Evolutionary conservation across 768 basidiomycete genomes (phyloP), one percentile per base, ranked within the genome.

Genomic region (Suillus americanus): DNA sequence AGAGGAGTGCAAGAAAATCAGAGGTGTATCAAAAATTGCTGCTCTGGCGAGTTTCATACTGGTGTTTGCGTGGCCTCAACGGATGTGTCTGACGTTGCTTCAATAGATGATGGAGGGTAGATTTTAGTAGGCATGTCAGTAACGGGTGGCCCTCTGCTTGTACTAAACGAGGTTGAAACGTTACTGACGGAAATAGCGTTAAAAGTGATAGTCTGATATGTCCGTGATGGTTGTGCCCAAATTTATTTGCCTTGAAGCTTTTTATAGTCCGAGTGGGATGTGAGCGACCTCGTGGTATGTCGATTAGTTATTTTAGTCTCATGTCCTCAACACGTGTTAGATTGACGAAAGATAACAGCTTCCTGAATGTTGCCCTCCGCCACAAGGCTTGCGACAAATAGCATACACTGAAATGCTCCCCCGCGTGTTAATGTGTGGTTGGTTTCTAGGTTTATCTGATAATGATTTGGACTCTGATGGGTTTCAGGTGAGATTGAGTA

Each of bases 1-100:
- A 35, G 80, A 80, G 45, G 89, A 91, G 71, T 92, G 90, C 71
- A 86, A 80, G 74, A 89, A 87, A 69, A 79, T 88, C 61, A 89
- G 85, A 66, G 81, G 82, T 16, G 75, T 84, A 28, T 75, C 75
- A 61, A 80, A 75, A 69, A 73, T 80, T 46, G 45, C 75, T 41
- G 69, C 77, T 16, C 77, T 83, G 78, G 82, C 81, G 56, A 55
- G 74, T 71, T 20, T n/a, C 28, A 20, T 33, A 1, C 38, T 18
- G 37, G 23, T 38, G 7, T 40, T 38, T 25, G 16, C 16, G 16
- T 28, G 6, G n/a, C 56, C 41, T 59, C 18, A 5, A 41, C 41
- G 7, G 18, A 28, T 20, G 18, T 59, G 8, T 59, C 25, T 59
- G 25, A 59, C 16, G 16, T 28, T 40, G 2, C 10, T 28, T 59